These are phyloP conservation scores for Penicillium sp. DNA, from an alignment of 2,329 filamentous ascomycete genomes.

Conservation along the genomic window DNA sequence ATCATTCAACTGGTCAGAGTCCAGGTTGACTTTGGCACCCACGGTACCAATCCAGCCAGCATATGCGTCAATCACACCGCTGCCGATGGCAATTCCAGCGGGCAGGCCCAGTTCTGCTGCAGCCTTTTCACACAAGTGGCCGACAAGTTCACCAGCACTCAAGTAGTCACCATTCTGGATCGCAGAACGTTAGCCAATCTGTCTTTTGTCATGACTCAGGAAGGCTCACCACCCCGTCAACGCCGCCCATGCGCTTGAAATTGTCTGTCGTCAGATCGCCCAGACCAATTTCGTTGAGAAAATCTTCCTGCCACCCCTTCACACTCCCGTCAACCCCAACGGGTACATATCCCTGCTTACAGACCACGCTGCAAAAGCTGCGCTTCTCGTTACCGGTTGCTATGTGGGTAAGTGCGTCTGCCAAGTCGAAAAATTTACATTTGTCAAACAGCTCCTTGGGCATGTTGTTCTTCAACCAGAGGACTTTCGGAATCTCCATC, in stretches of 20 bases:
- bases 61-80: conserved; percentile 96
- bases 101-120: conserved; percentile 80
- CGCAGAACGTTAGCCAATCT: conserved; percentile 11
- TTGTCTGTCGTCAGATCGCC: conserved; percentile 78
- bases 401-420: conserved; percentile 88
- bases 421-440: conserved; percentile 96
- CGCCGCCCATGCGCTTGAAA: conserved; percentile 90
- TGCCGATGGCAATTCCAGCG: conserved; percentile 86
- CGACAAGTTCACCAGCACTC: conserved; percentile 89
- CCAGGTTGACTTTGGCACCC: conserved; percentile 86
- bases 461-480: conserved; percentile 99
- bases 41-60: conserved; percentile 98
- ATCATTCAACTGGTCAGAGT: conserved; percentile 65
- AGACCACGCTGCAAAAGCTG: conserved; percentile 94
- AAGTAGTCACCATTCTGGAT: conserved; percentile 83
- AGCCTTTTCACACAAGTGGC: conserved; percentile 78
- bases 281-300: conserved; percentile 83
- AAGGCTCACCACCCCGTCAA: conserved; percentile 85
- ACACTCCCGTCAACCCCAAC: conserved; percentile 97
- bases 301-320: conserved; percentile 98
- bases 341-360: conserved; percentile 95
- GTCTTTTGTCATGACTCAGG: conserved; percentile 20
- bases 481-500: conserved; percentile 98
- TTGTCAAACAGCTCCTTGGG: conserved; percentile 81
- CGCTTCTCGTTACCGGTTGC: conserved; percentile 89